phyloP scores from a whole-genome alignment of 139 green algal species.

The Trebouxia sp. region DNA sequence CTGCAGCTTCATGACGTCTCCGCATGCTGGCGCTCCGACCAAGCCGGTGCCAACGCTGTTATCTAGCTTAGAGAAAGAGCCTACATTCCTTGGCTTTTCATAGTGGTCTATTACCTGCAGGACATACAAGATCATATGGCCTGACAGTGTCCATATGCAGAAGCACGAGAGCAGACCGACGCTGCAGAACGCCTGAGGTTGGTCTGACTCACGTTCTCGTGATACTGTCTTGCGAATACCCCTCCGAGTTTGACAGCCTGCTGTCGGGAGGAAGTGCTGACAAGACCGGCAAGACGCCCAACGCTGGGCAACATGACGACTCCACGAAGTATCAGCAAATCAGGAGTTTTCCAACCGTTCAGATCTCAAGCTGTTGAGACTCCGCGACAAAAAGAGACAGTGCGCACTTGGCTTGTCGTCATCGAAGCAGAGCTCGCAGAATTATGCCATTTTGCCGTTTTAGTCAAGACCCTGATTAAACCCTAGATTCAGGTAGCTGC shows the following conservation, averaged over 20 bases:
- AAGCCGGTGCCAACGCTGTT: constrained; percentile 87
- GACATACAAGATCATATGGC: not conserved
- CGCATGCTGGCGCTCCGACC: constrained; percentile 91
- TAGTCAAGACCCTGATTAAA: not conserved
- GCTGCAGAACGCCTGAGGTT: not conserved
- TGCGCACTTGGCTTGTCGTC: not conserved
- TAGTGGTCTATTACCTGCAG: constrained; percentile 97
- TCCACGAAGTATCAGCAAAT: no score
- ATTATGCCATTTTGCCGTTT: constrained; percentile 5
- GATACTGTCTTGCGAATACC: not conserved
- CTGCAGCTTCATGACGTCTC: constrained; percentile 99
- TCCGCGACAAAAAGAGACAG: no score
- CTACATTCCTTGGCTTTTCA: constrained; percentile 95
- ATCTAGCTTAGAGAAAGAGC: constrained; percentile 95
- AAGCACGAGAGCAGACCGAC: not conserved
- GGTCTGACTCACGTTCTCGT: not conserved
- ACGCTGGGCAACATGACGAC: not conserved
- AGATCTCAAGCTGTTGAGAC: no score
- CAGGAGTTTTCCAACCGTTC: no score
- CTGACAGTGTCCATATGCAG: no score
- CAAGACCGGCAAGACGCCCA: not conserved
- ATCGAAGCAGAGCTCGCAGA: no score
- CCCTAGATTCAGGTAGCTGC: not conserved
- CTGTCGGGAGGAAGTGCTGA: not conserved
- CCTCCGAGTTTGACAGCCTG: not conserved